Evolutionary conservation across 495 filamentous ascomycete species (phyloP), one percentile per base, ranked within the genome.

Genomic region (Penicillium subrubescens): DNA sequence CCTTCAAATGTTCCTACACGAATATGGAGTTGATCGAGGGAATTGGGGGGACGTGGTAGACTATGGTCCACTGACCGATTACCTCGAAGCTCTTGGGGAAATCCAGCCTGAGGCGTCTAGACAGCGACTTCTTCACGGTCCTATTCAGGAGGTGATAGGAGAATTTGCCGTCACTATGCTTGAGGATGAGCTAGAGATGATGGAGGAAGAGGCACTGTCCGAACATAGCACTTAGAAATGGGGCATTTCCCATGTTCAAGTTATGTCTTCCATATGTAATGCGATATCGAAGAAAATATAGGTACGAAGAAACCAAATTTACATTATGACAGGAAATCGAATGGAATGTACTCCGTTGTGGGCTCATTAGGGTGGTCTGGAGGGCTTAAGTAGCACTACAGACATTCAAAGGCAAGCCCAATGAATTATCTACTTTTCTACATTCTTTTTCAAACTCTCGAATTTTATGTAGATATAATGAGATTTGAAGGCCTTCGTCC

Each of bases 1-100:
- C 4, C 64, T 81, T 21, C 75, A 77, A 27, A 71, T 66, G 19
- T 82, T 79, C 61, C 68, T 82, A 35, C 66, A 67, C 23, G 73
- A 82, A 60, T 70, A 80, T 57, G 80, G 80, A 4, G 73, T 82
- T 31, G 80, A 82, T 53, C 74, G 77, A 7, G 80, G 80, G 6
- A 82, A 82, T 53, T 82, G 80, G 80, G 73, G 73, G 17, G 75
- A 77, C 2, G 73, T 76, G 1, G 54, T 77, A 17, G 77, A 80
- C 50, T 75, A 73, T 54, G 69, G 70, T 27, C 75, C 78, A 1
- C 52, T 82, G 54, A 73, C 65, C 1, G 75, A 80, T 51, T 82
- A 80, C 59, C 64, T 79, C 21, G 77, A 79, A 60, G 75, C 73
- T 14, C 61, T 81, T 14, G 57, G 67, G 14, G 68, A 57, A 11